Percentiles rank a stretch among this genome's conserved stretches.
phyloP scores from a whole-genome alignment of 2,329 filamentous ascomycete genomes.

The Sporothrix humicola region DNA sequence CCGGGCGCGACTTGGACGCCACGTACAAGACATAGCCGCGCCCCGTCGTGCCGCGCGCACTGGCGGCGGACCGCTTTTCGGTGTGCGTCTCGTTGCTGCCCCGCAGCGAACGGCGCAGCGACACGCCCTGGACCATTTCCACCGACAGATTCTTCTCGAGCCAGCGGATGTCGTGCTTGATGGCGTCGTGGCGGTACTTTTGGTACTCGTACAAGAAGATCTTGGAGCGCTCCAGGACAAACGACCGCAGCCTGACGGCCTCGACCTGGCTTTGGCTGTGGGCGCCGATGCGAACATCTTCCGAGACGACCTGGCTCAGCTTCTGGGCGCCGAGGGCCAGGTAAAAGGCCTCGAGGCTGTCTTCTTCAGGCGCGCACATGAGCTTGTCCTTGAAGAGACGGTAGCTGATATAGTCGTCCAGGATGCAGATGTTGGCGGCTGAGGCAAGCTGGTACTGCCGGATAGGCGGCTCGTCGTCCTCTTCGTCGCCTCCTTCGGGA shows the following conservation, averaged over 20 bases:
- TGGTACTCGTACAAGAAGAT: slow-evolving; percentile 82
- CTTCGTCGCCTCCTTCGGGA: slow-evolving; percentile 50
- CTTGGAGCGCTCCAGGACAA: slow-evolving; percentile 85
- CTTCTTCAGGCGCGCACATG: slow-evolving; percentile 88
- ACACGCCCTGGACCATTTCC: slow-evolving; percentile 76
- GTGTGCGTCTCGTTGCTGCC: slow-evolving; percentile 70
- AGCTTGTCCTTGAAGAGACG: slow-evolving; percentile 84
- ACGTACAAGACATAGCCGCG: slow-evolving; percentile 74
- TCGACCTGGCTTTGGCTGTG: slow-evolving; percentile 65
- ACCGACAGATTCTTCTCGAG: slow-evolving; percentile 84
- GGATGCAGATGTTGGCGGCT: slow-evolving; percentile 74
- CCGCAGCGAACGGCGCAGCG: slow-evolving; percentile 75
- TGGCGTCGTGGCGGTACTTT: slow-evolving; percentile 73
- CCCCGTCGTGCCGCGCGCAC: slow-evolving; percentile 52
- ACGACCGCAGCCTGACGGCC: slow-evolving; percentile 67
- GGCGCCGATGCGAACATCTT: slow-evolving; percentile 74
- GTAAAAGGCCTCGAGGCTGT: slow-evolving; percentile 84
- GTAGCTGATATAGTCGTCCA: slow-evolving; percentile 89
- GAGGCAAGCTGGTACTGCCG: slow-evolving; percentile 79
- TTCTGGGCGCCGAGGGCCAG: slow-evolving; percentile 75
- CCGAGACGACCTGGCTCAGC: slow-evolving; percentile 77
- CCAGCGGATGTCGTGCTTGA: slow-evolving; percentile 89
- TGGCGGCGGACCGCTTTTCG: slow-evolving; percentile 77
- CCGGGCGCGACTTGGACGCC: slow-evolving; percentile 65
- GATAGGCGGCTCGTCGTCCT: slow-evolving; percentile 68